Evolutionary conservation across 2,329 filamentous ascomycete genomes (phyloP), one percentile per base, ranked within the genome.

Genomic region (Uncinocarpus reesii): DNA sequence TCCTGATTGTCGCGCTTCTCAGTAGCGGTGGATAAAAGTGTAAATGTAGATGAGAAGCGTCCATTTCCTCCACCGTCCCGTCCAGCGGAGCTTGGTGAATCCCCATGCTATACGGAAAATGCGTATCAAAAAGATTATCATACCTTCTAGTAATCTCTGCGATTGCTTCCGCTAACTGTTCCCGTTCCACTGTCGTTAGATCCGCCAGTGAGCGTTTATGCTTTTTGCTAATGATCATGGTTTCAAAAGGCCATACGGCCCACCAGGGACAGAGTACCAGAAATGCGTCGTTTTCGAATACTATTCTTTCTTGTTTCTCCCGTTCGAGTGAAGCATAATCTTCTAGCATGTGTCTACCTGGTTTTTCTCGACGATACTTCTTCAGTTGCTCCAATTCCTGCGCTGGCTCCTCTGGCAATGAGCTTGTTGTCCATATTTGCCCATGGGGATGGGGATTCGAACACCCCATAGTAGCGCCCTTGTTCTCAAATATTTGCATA

Each of bases 401-500:
- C 1, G 76, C 78, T 0, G 87, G 87, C 66, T 98, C 92, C 63
- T 96, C 89, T 0, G 92, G 92, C 56, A 95, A 71, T 5, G 81
- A 84, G 18, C 86, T 95, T 0, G 89, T 94, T 1, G 87, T 92
- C 92, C 92, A 98, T 53, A 95, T 76, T 66, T 98, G 92, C 51
- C 92, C 90, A 68, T 98, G 92, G 0, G 92, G 92, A 65, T 98
- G 92, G 0, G 92, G 92, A 65, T 98, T 98, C 1, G 90, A 96
- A 72, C 92, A 98, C 44, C 92, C 92, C 92, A 98, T 98, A 8
- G 90, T 87, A 1, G 85, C 81, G 44, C 92, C 92, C 70, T 98
- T 98, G 73, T 98, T 98, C 71, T 98, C 92, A 54, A 98, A 98
- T 55, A 98, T 96, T 64, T 98, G 92, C 89, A 98, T 95, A 70